A percentile compares a stretch with the other conserved stretches of the same genome.
Evolutionary conservation across 176 grass and related monocot genomes (phyloP).

Genomic region (Poa annua): DNA sequence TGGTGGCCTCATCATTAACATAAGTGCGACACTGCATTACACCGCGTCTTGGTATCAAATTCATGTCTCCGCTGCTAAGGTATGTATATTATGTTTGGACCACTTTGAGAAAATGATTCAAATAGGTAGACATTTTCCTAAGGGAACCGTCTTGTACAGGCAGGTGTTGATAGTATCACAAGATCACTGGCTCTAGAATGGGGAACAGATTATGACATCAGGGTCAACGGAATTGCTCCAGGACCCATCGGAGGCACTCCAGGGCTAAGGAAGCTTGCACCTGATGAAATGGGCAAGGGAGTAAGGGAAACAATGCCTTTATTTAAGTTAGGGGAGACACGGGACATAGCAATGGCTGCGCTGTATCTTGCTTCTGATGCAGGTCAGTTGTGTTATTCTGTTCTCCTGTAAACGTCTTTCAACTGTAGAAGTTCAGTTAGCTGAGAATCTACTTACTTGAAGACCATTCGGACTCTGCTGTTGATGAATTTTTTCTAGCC

Average conservation of each 20-base stretch:
- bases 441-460: neutral
- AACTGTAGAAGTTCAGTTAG: neutral
- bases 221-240: slow-evolving; percentile 92
- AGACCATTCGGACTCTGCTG: neutral
- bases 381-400: slow-evolving; percentile 42
- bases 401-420: neutral
- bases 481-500: neutral
- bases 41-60: slow-evolving; percentile 93
- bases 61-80: slow-evolving; percentile 88
- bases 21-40: slow-evolving; percentile 92
- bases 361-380: slow-evolving; percentile 92
- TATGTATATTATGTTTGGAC: slow-evolving; percentile 29
- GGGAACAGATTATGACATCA: slow-evolving; percentile 93
- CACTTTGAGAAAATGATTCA: neutral
- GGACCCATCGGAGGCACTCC: slow-evolving; percentile 83
- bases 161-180: slow-evolving; percentile 93
- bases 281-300: slow-evolving; percentile 74
- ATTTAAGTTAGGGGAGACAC: slow-evolving; percentile 79
- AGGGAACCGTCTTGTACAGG: slow-evolving; percentile 45
- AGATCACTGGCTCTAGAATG: slow-evolving; percentile 91
- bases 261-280: slow-evolving; percentile 91
- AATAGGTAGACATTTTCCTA: slow-evolving; percentile 15
- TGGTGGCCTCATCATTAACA: slow-evolving; percentile 89
- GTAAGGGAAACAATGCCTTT: slow-evolving; percentile 54
- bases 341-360: slow-evolving; percentile 90